A percentile compares a stretch with the other conserved stretches of the same genome.
Conservation (phyloP, 2,329 filamentous ascomycete genomes). For the Drechslera avenae region DNA sequence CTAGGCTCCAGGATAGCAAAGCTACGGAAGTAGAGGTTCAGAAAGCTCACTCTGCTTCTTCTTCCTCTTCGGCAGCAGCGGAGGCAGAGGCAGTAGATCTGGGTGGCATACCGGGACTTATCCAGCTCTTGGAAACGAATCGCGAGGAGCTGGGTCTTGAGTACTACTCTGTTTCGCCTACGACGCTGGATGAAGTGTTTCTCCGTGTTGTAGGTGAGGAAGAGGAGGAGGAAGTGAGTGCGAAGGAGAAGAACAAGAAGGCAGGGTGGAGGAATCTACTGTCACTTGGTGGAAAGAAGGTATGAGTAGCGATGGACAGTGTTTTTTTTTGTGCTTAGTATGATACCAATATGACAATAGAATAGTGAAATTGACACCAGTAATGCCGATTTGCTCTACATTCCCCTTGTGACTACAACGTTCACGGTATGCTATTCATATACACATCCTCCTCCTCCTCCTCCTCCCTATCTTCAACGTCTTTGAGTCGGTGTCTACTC, state of each 20-base stretch:
- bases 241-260: slow-evolving; percentile 14
- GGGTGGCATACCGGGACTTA: slow-evolving; percentile 68
- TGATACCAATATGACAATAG: too few relatives aligned
- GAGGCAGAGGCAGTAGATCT: slow-evolving; percentile 13
- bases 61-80: not conserved
- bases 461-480: too few relatives aligned
- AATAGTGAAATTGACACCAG: too few relatives aligned
- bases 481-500: too few relatives aligned
- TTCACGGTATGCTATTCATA: too few relatives aligned
- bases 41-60: slow-evolving; percentile 24
- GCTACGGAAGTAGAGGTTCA: slow-evolving; percentile 24
- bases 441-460: too few relatives aligned
- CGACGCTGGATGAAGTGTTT: slow-evolving; percentile 90
- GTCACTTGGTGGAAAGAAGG: not conserved
- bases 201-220: slow-evolving; percentile 78
- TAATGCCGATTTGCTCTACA: too few relatives aligned
- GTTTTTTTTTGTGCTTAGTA: too few relatives aligned
- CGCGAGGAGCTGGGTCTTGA: slow-evolving; percentile 73
- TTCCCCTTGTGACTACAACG: too few relatives aligned
- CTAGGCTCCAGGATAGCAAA: slow-evolving; percentile 13
- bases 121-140: slow-evolving; percentile 73
- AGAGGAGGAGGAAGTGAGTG: slow-evolving; percentile 58
- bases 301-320: too few relatives aligned
- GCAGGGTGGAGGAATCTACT: not conserved
- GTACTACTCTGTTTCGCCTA: slow-evolving; percentile 86